Evolutionary conservation across 257 asterid genomes (phyloP).

Genomic region (Hygrophila difformis): DNA sequence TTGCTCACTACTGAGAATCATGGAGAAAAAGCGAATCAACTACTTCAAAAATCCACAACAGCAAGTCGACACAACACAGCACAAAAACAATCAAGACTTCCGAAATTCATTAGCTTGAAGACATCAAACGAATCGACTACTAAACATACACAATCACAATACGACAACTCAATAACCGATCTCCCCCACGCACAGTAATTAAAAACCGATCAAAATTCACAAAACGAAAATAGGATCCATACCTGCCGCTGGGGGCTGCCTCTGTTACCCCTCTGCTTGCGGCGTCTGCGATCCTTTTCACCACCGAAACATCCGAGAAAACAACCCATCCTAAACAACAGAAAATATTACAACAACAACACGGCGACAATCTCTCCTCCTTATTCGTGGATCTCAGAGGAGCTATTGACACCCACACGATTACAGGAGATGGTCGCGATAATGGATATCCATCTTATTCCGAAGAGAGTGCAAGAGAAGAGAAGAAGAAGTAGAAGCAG

Average conservation of each 20-base stretch:
- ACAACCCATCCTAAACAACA: constrained; percentile 53
- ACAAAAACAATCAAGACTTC: constrained; percentile 1
- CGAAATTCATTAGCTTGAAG: no score
- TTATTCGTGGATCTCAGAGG: constrained; percentile 9
- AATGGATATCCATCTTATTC: no score
- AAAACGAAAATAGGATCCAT: constrained; percentile 7
- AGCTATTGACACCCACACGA: no score
- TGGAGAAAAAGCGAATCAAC: no score
- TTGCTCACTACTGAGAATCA: no score
- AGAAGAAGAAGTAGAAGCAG: constrained; percentile 6
- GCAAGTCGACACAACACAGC: no score
- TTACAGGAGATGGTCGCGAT: no score
- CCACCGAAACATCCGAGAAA: constrained; percentile 87
- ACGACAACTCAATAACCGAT: no score
- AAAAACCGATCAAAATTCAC: constrained; percentile 13
- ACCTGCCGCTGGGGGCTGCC: constrained; percentile 57
- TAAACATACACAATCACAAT: no score
- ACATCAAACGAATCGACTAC: no score
- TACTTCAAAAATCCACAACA: not conserved
- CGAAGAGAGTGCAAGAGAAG: constrained; percentile 14
- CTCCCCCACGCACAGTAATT: no score
- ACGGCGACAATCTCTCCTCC: not conserved
- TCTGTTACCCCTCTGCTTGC: constrained; percentile 39
- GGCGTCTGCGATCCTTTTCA: constrained; percentile 45
- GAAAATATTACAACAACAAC: constrained; percentile 11